phyloP scores from a whole-genome alignment of 2,329 filamentous ascomycete species.

The Pseudonectria buxi region DNA sequence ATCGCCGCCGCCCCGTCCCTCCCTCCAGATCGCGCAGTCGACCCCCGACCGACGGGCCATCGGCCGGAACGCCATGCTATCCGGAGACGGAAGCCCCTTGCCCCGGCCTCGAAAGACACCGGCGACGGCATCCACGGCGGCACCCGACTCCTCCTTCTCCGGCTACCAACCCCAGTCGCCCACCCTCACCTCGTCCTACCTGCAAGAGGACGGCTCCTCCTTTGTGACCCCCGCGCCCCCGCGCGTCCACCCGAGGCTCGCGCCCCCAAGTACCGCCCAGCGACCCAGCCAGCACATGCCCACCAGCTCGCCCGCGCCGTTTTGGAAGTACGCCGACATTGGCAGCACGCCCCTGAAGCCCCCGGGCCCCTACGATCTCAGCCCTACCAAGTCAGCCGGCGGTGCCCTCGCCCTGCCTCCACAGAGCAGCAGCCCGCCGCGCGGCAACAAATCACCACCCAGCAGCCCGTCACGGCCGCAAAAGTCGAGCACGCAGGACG shows the following conservation, averaged over 20 bases:
- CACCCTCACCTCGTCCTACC: slow-evolving; percentile 54
- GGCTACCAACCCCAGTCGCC: slow-evolving; percentile 52
- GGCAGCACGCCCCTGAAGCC: slow-evolving; percentile 62
- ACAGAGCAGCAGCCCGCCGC: slow-evolving; percentile 54
- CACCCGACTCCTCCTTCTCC: slow-evolving; percentile 39
- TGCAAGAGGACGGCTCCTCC: slow-evolving; percentile 53
- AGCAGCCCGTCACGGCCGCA: slow-evolving; percentile 44
- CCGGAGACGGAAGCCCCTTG: slow-evolving; percentile 55
- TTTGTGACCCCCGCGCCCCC: slow-evolving; percentile 69
- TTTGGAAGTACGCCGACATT: slow-evolving; percentile 81
- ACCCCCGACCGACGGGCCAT: slow-evolving; percentile 49
- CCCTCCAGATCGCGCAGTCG: slow-evolving; percentile 44
- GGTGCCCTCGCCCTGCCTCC: slow-evolving; percentile 36
- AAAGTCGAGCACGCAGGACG: slow-evolving; percentile 22
- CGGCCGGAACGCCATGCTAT: slow-evolving; percentile 31
- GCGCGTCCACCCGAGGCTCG: slow-evolving; percentile 65
- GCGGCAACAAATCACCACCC: slow-evolving; percentile 42
- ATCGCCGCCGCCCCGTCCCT: slow-evolving; percentile 49
- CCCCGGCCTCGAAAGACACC: slow-evolving; percentile 52
- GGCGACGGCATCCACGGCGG: too few relatives aligned
- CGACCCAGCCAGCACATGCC: slow-evolving; percentile 80
- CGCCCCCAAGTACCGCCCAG: slow-evolving; percentile 73
- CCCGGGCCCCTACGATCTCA: slow-evolving; percentile 44
- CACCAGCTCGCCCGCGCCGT: slow-evolving; percentile 76
- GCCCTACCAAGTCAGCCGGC: slow-evolving; percentile 46